Conservation (phyloP, 768 basidiomycete genomes). For the Crassisporium funariophilum region DNA sequence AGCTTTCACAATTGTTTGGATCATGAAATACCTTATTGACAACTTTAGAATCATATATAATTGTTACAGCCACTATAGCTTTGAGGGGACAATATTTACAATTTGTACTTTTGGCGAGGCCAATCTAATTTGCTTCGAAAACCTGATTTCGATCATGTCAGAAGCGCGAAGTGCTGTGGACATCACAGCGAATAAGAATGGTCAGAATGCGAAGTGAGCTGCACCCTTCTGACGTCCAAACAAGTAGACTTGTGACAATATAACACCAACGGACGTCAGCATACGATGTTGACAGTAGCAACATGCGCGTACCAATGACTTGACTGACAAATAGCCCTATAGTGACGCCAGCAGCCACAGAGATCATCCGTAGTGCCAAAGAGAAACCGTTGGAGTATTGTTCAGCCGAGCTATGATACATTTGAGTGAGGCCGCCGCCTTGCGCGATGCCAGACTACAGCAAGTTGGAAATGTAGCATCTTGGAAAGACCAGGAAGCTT, state of each 20-base stretch:
- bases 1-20: conserved; percentile 77
- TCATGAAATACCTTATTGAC: conserved; percentile 33
- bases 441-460: conserved; percentile 72
- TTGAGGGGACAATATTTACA: conserved; percentile 13
- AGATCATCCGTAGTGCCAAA: conserved; percentile 80
- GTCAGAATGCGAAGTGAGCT: conserved; percentile 76
- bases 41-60: conserved; percentile 25
- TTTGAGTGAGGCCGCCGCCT: conserved; percentile 68
- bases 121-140: conserved; percentile 13
- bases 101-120: conserved; percentile 7
- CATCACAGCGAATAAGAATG: not conserved
- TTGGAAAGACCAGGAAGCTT: conserved; percentile 26
- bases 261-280: not conserved
- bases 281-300: not conserved
- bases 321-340: conserved; percentile 84
- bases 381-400: conserved; percentile 79
- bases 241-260: conserved; percentile 55
- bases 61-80: conserved; percentile 17
- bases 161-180: too few species aligned
- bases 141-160: conserved; percentile 8
- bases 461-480: conserved; percentile 11
- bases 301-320: conserved; percentile 46
- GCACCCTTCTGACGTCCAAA: conserved; percentile 74
- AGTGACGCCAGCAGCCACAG: conserved; percentile 83
- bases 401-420: conserved; percentile 59